Percentiles rank a stretch among this genome's conserved stretches.
phyloP scores from a whole-genome alignment of 108 stramenopile species.

The Nannochloropsis oceanica region DNA sequence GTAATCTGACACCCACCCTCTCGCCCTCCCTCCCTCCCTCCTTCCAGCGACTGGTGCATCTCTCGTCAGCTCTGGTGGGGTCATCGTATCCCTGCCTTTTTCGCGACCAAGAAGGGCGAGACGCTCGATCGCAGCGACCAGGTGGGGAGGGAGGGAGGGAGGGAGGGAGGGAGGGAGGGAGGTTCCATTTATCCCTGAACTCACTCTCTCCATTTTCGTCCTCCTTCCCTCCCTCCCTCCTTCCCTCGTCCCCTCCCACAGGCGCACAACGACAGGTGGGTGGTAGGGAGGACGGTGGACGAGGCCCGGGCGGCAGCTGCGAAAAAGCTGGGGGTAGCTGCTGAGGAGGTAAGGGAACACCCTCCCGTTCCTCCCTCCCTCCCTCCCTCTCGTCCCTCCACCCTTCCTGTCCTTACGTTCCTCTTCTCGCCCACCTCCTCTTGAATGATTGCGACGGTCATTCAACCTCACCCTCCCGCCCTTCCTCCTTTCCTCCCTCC shows the following conservation, averaged over 20 bases:
- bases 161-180: too few relatives aligned
- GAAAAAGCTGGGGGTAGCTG: conserved; percentile 52
- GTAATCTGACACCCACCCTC: background rate
- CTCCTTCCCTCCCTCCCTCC: background rate
- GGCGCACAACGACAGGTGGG: conserved; percentile 76
- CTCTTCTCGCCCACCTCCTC: background rate
- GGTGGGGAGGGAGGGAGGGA: conserved; percentile 18
- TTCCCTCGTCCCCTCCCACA: conserved; percentile 43
- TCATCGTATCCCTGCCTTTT: conserved; percentile 99
- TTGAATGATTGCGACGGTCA: background rate
- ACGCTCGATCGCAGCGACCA: conserved; percentile 32
- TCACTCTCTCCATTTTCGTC: background rate
- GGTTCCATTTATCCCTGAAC: too few relatives aligned
- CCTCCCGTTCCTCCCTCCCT: background rate
- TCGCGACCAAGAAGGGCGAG: conserved; percentile 64
- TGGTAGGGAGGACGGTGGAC: conserved; percentile 78
- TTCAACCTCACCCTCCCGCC: background rate
- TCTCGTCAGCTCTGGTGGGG: conserved; percentile 99
- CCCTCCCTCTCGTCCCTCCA: background rate
- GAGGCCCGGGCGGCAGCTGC: conserved; percentile 69
- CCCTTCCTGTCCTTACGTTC: background rate
- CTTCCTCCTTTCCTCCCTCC: background rate
- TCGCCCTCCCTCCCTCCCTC: background rate
- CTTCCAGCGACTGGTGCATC: conserved; percentile 91
- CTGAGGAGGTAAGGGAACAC: conserved; percentile 43